phyloP scores from a whole-genome alignment of 108 stramenopile genomes.

The Pseudonitzschia multiseries region DNA sequence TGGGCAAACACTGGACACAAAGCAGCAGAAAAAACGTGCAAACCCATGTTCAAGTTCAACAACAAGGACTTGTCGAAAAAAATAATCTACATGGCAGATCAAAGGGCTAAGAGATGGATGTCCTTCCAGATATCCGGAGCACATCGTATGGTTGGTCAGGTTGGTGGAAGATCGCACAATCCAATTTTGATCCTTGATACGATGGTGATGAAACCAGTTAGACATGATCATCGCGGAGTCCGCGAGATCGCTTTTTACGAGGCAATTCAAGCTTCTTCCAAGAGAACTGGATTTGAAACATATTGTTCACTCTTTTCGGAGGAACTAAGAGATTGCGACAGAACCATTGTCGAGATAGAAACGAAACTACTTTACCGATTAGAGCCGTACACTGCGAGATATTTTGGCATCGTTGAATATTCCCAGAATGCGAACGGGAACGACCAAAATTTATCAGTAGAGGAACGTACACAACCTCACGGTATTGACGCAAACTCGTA shows the following conservation, averaged over 20 bases:
- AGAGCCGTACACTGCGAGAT: conserved; percentile 50
- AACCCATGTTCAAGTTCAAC: conserved; percentile 17
- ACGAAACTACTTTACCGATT: conserved; percentile 47
- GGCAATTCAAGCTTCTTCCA: conserved; percentile 29
- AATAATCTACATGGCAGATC: conserved; percentile 17
- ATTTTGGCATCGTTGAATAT: conserved; percentile 61
- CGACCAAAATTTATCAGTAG: neutral
- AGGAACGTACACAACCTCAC: neutral
- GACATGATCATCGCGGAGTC: conserved; percentile 65
- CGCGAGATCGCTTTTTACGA: conserved; percentile 87
- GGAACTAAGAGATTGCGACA: conserved; percentile 32
- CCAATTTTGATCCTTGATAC: conserved; percentile 55
- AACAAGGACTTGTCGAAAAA: neutral
- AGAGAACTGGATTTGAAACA: conserved; percentile 9
- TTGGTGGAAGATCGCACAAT: conserved; percentile 54
- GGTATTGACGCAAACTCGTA: conserved; percentile 36
- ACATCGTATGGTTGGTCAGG: conserved; percentile 50
- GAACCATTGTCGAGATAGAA: conserved; percentile 37
- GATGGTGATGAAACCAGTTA: conserved; percentile 80
- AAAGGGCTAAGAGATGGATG: conserved; percentile 28
- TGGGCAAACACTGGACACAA: too few relatives aligned
- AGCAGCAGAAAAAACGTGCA: neutral
- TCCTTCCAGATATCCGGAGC: conserved; percentile 25
- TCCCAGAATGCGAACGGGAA: neutral
- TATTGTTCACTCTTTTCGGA: conserved; percentile 18